Conservation (phyloP, 2,329 filamentous ascomycete species). For the Alternaria sp. region DNA sequence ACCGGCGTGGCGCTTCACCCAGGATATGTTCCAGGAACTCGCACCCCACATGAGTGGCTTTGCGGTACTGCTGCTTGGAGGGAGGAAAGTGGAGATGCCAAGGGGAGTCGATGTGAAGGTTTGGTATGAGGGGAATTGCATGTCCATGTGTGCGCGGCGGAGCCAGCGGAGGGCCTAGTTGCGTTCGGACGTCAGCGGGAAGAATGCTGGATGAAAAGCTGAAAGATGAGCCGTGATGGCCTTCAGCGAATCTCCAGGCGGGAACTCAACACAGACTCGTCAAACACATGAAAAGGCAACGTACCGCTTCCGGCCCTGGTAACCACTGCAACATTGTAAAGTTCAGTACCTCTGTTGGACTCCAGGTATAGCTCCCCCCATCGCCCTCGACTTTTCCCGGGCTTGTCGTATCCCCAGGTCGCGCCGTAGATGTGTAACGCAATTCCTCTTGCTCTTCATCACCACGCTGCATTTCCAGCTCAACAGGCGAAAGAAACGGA, state of each 20-base stretch:
- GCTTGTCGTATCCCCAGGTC: constrained; percentile 9
- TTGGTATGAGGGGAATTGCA: constrained; percentile 19
- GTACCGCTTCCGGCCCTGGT: constrained; percentile 65
- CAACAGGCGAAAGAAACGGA: constrained; percentile 45
- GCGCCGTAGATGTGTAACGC: constrained; percentile 1
- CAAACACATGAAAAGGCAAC: constrained; percentile 3
- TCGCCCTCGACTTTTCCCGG: constrained; percentile 1
- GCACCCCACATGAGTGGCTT: constrained; percentile 52
- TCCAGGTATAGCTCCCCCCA: constrained; percentile 15
- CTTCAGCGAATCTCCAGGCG: background rate
- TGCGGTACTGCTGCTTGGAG: constrained; percentile 25
- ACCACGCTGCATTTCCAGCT: constrained; percentile 36
- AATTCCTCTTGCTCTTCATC: constrained; percentile 22
- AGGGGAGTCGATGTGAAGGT: constrained; percentile 46
- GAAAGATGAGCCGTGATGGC: background rate
- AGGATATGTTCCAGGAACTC: constrained; percentile 49
- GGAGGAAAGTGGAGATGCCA: constrained; percentile 53
- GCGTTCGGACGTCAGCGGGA: background rate
- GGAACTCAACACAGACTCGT: background rate
- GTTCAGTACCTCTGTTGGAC: constrained; percentile 64
- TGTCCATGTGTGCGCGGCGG: constrained; percentile 47
- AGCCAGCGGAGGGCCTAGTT: constrained; percentile 54
- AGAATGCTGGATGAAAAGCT: background rate
- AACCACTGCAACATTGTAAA: constrained; percentile 66
- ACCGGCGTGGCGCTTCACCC: constrained; percentile 49